Evolutionary conservation across 495 filamentous ascomycete genomes (phyloP).

Genomic region (Penicillium ochrochloron): DNA sequence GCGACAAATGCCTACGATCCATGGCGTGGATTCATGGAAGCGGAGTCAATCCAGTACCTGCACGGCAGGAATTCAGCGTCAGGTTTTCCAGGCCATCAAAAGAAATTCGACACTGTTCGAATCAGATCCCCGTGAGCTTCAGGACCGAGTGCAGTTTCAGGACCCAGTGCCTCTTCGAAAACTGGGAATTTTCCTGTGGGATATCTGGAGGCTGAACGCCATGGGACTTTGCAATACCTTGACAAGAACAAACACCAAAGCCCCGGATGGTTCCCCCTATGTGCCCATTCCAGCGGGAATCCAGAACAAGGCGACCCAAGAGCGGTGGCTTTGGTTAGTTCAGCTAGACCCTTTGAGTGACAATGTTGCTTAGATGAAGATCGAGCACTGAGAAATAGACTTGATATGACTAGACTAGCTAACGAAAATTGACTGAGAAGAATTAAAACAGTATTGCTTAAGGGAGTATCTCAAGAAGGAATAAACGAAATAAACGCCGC

Average conservation of each 20-base stretch:
- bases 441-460: constrained; percentile 8
- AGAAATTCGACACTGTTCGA: not conserved
- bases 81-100: not conserved
- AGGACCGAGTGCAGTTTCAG: not conserved
- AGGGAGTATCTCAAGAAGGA: constrained; percentile 7
- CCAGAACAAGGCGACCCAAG: not conserved
- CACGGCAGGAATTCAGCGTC: not conserved
- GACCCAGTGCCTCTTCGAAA: not conserved
- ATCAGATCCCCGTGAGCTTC: not conserved
- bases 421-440: not conserved
- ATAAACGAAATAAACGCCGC: not conserved
- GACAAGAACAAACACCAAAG: not conserved
- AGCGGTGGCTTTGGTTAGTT: not conserved
- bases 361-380: no score
- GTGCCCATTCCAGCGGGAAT: not conserved
- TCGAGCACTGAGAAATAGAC: no score
- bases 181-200: not conserved
- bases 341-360: not conserved
- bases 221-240: not conserved
- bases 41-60: not conserved
- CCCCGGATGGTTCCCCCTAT: not conserved
- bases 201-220: not conserved
- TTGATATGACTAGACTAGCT: not conserved
- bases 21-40: not conserved
- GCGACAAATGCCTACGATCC: not conserved